phyloP scores from a whole-genome alignment of 225 moss, liverwort and hornwort genomes.

The Physcomitrellopsis africana region DNA sequence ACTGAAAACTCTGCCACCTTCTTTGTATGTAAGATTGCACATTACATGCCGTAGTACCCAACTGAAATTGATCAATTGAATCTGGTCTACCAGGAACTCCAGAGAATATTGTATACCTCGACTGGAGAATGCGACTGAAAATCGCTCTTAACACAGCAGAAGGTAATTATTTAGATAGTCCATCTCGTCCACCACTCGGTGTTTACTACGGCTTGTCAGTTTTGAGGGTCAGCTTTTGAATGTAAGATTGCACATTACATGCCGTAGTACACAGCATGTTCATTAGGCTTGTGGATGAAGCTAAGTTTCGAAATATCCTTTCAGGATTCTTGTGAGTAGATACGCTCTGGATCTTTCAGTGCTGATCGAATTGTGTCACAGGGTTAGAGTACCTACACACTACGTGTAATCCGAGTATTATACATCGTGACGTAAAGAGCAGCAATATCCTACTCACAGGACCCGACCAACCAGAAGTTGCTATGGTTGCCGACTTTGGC shows the following conservation, averaged over 20 bases:
- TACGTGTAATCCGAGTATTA: slow-evolving; percentile 35
- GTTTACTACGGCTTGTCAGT: too few relatives aligned
- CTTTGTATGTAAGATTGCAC: background rate
- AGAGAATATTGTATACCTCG: background rate
- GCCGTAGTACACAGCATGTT: background rate
- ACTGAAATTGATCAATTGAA: background rate
- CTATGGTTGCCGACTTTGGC: slow-evolving; percentile 42
- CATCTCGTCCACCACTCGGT: background rate
- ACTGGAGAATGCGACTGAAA: slow-evolving; percentile 38
- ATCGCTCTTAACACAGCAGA: slow-evolving; percentile 43
- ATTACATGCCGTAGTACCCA: background rate
- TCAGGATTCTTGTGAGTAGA: background rate
- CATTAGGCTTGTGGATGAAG: background rate
- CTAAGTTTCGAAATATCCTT: background rate
- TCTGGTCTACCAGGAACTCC: slow-evolving; percentile 7
- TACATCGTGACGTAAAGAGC: slow-evolving; percentile 49
- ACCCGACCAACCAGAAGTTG: slow-evolving; percentile 18
- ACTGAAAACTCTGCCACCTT: slow-evolving; percentile 4
- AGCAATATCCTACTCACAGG: slow-evolving; percentile 44
- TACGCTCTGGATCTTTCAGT: background rate
- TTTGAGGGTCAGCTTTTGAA: background rate
- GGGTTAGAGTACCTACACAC: slow-evolving; percentile 41
- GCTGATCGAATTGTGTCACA: background rate
- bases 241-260: background rate
- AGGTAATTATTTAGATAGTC: slow-evolving; percentile 22